Conservation (phyloP, 495 filamentous ascomycete species). For the Penicillium daleae region DNA sequence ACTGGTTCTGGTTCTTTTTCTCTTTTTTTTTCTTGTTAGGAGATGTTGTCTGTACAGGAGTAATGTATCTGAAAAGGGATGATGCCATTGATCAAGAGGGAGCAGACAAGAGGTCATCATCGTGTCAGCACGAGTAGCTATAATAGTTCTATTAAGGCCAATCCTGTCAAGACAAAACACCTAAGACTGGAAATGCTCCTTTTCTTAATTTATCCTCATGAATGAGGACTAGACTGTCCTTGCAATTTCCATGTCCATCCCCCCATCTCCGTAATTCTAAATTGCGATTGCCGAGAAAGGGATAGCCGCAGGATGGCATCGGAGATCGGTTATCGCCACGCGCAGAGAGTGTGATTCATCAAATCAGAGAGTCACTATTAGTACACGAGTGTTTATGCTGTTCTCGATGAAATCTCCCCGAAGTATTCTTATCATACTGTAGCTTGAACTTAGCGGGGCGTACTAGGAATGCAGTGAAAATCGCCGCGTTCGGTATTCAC, state of each 20-base stretch:
- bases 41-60: background rate
- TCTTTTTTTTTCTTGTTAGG: background rate
- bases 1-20: background rate
- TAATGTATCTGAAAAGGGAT: background rate
- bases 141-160: too few relatives aligned
- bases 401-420: background rate
- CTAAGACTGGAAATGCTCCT: background rate
- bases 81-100: background rate
- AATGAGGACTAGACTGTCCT: background rate
- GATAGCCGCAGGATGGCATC: background rate
- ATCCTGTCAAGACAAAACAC: background rate
- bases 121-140: background rate
- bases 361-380: background rate
- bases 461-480: background rate
- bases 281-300: background rate
- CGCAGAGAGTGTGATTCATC: too few relatives aligned
- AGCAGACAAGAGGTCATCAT: background rate
- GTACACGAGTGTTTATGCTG: background rate
- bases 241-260: background rate
- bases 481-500: slow-evolving; percentile 15
- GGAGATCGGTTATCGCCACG: background rate
- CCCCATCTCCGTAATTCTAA: background rate
- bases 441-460: background rate
- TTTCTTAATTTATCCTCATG: background rate
- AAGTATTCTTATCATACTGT: background rate